phyloP scores from a whole-genome alignment of 768 basidiomycete genomes.

The Lactifluus pinguis region DNA sequence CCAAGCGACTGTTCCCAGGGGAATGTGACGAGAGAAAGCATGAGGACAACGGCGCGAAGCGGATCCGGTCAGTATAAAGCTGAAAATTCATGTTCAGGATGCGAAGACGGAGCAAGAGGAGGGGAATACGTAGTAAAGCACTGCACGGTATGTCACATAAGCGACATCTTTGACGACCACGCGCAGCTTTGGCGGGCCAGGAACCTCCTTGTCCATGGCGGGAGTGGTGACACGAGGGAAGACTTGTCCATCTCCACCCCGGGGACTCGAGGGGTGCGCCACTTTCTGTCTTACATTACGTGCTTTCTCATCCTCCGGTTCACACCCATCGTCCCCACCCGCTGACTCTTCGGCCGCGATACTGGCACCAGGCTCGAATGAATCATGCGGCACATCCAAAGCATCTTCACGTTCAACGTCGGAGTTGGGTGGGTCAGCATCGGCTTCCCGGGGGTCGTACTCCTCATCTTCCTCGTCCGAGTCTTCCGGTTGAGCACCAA shows the following conservation, averaged over 20 bases:
- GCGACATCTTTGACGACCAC: constrained; percentile 51
- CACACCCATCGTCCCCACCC: not conserved
- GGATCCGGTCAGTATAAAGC: constrained; percentile 80
- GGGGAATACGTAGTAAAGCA: constrained; percentile 61
- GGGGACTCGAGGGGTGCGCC: constrained; percentile 35
- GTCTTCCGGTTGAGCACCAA: constrained; percentile 34
- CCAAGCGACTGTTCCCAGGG: constrained; percentile 5
- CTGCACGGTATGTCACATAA: constrained; percentile 53
- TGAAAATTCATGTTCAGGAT: constrained; percentile 23
- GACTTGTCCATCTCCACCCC: constrained; percentile 20
- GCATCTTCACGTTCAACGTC: constrained; percentile 8
- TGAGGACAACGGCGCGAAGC: constrained; percentile 79
- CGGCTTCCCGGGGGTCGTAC: constrained; percentile 23
- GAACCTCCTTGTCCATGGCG: not conserved
- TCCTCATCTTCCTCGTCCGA: constrained; percentile 43
- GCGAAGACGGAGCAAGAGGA: not conserved
- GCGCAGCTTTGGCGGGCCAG: constrained; percentile 40
- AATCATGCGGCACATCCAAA: constrained; percentile 1
- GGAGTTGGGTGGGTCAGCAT: constrained; percentile 13
- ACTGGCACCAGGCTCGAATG: not conserved
- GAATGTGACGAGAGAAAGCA: constrained; percentile 35
- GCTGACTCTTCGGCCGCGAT: not conserved
- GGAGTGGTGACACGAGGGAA: not conserved
- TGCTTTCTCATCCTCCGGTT: constrained; percentile 7
- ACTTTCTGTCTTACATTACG: constrained; percentile 29